Conservation (phyloP, 2,329 filamentous ascomycete genomes). For the Stemphylium lycopersici region DNA sequence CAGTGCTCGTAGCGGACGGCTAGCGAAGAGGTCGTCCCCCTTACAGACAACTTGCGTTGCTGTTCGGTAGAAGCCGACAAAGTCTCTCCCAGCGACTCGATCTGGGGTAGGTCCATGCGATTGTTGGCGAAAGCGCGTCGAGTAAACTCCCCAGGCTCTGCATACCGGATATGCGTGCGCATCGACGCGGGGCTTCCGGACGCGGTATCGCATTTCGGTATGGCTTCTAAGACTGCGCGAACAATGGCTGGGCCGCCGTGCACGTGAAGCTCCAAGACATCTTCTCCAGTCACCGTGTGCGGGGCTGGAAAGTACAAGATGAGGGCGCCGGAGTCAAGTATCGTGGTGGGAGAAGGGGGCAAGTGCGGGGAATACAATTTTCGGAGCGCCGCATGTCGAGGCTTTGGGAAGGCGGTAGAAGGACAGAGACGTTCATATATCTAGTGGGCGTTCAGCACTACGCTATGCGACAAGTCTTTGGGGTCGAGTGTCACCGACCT, state of each 20-base stretch:
- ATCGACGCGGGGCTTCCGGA: constrained; percentile 5
- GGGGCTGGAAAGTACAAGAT: constrained; percentile 83
- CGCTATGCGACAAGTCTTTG: not conserved
- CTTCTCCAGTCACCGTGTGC: constrained; percentile 86
- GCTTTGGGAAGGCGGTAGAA: constrained; percentile 58
- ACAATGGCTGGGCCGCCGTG: constrained; percentile 91
- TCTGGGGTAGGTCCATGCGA: constrained; percentile 84
- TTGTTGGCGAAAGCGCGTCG: constrained; percentile 87
- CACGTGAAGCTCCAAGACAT: constrained; percentile 91
- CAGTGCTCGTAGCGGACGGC: constrained; percentile 81
- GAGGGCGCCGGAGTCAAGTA: constrained; percentile 78
- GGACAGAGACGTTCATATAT: constrained; percentile 71
- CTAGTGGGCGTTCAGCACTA: constrained; percentile 43
- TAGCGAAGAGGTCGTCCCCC: constrained; percentile 73
- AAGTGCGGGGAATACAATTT: constrained; percentile 68
- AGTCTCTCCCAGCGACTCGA: constrained; percentile 67
- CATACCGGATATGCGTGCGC: constrained; percentile 70
- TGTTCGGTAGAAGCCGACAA: constrained; percentile 80
- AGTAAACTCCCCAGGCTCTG: constrained; percentile 95
- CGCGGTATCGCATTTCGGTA: constrained; percentile 60
- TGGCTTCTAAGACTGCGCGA: constrained; percentile 80
- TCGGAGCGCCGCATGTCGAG: constrained; percentile 73
- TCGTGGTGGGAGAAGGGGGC: constrained; percentile 48
- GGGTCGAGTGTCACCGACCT: constrained; percentile 53
- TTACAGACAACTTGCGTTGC: constrained; percentile 84